A percentile compares a stretch with the other conserved stretches of the same genome.
Evolutionary conservation across 2,329 filamentous ascomycete genomes (phyloP).

Genomic region (Leptographium procerum): DNA sequence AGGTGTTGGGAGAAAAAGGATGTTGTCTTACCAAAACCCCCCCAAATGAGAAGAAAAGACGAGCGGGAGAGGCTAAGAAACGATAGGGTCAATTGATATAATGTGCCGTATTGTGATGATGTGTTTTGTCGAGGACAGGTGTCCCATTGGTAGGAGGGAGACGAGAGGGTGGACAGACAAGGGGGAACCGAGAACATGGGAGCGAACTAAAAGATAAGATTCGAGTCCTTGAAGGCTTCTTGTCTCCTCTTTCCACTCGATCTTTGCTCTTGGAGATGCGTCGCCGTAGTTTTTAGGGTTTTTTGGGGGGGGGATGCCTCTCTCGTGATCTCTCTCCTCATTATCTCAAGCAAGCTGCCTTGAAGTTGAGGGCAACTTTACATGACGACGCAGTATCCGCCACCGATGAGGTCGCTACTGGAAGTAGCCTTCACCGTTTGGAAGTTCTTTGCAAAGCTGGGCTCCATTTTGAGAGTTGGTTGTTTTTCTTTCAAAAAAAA

Average conservation of each 20-base stretch:
- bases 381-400: conserved; percentile 5
- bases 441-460: neutral
- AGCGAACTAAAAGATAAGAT: neutral
- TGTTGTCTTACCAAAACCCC: neutral
- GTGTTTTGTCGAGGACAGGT: neutral
- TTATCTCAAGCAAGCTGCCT: neutral
- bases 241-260: neutral
- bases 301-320: neutral
- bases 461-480: conserved; percentile 3
- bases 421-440: neutral
- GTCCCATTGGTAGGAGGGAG: neutral
- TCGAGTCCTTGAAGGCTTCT: neutral
- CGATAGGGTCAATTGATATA: neutral
- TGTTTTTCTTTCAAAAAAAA: neutral
- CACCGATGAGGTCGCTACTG: neutral
- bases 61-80: neutral
- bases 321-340: neutral
- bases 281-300: neutral
- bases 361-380: neutral
- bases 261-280: neutral
- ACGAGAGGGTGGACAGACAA: neutral
- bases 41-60: neutral
- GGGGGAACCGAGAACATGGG: neutral
- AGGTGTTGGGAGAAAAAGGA: neutral
- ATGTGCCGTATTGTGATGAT: neutral